These are phyloP conservation scores for Bretschneidera sinensis DNA, from an alignment of 345 rosid species.

Conservation along the genomic window DNA sequence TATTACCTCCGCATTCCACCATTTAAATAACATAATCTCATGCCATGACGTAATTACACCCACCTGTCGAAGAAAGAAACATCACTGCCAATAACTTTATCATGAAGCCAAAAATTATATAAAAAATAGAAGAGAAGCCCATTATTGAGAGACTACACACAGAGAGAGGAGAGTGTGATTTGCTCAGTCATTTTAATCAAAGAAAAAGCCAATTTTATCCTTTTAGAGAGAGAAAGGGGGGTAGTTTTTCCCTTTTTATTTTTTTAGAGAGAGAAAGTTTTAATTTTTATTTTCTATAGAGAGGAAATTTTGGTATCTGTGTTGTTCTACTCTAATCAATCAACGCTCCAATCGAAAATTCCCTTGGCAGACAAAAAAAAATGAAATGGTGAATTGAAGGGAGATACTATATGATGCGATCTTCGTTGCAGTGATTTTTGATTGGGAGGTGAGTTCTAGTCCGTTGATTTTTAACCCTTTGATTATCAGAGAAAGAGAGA, in stretches of 20 bases:
- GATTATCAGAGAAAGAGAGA: background rate
- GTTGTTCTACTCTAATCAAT: slow-evolving; percentile 18
- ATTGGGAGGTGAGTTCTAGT: slow-evolving; percentile 21
- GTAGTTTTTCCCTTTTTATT: slow-evolving; percentile 2
- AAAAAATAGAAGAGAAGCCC: slow-evolving; percentile 15
- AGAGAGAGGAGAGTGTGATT: slow-evolving; percentile 13
- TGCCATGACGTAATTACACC: slow-evolving; percentile 15
- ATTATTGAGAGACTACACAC: background rate
- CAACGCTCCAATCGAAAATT: slow-evolving; percentile 16
- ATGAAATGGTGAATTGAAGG: slow-evolving; percentile 30
- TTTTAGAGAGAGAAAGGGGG: slow-evolving; percentile 29
- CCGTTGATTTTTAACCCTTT: slow-evolving; percentile 19
- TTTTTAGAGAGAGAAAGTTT: slow-evolving; percentile 25
- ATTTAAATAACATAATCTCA: slow-evolving; percentile 2
- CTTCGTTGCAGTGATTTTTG: slow-evolving; percentile 30
- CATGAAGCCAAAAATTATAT: slow-evolving; percentile 3
- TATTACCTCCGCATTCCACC: slow-evolving; percentile 24
- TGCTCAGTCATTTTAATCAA: slow-evolving; percentile 31
- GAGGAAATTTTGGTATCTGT: background rate
- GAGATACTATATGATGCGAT: slow-evolving; percentile 28
- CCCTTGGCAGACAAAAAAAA: slow-evolving; percentile 19
- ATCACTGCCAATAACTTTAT: slow-evolving; percentile 21
- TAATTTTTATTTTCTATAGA: slow-evolving; percentile 13
- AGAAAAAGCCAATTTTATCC: slow-evolving; percentile 24
- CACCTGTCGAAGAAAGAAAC: background rate